Percentiles rank a stretch among this genome's conserved stretches.
Evolutionary conservation across 495 filamentous ascomycete genomes (phyloP).

Genomic region (Aspergillus cristatus): DNA sequence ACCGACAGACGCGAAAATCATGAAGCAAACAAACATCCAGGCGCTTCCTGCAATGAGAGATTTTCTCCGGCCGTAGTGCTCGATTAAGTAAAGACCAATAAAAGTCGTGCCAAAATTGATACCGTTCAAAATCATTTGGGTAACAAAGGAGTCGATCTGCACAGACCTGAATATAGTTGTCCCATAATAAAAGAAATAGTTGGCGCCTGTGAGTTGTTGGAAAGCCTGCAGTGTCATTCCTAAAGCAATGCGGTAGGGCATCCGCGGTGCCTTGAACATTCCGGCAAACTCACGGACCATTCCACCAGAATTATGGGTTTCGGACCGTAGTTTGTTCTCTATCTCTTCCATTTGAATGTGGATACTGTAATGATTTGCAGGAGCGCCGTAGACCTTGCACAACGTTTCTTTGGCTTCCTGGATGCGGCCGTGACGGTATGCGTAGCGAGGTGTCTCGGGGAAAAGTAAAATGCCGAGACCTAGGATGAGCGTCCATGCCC

Average conservation of each 20-base stretch:
- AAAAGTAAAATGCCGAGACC: slow-evolving; percentile 58
- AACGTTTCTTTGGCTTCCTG: slow-evolving; percentile 58
- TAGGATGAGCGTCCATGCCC: slow-evolving; percentile 63
- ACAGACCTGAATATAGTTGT: slow-evolving; percentile 59
- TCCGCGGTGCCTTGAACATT: slow-evolving; percentile 55
- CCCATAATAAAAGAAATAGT: slow-evolving; percentile 71
- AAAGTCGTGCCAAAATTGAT: slow-evolving; percentile 69
- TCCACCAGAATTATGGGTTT: no score
- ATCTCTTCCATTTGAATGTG: slow-evolving; percentile 57
- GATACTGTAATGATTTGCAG: slow-evolving; percentile 50
- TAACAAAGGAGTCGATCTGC: slow-evolving; percentile 52
- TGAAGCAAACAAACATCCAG: slow-evolving; percentile 63
- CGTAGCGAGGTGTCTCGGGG: slow-evolving; percentile 63
- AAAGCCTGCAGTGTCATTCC: slow-evolving; percentile 55
- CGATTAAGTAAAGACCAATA: slow-evolving; percentile 58
- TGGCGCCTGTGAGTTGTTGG: slow-evolving; percentile 32
- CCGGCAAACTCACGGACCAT: slow-evolving; percentile 31
- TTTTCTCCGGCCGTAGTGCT: slow-evolving; percentile 57
- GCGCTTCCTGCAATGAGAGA: slow-evolving; percentile 55
- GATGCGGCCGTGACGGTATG: slow-evolving; percentile 52
- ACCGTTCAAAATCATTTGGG: slow-evolving; percentile 60
- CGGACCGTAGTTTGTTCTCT: slow-evolving; percentile 45
- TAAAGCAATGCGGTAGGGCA: slow-evolving; percentile 56
- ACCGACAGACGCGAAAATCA: slow-evolving; percentile 64
- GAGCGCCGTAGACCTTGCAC: slow-evolving; percentile 58